phyloP scores from a whole-genome alignment of 345 rosid genomes.

The Brassica cretica region DNA sequence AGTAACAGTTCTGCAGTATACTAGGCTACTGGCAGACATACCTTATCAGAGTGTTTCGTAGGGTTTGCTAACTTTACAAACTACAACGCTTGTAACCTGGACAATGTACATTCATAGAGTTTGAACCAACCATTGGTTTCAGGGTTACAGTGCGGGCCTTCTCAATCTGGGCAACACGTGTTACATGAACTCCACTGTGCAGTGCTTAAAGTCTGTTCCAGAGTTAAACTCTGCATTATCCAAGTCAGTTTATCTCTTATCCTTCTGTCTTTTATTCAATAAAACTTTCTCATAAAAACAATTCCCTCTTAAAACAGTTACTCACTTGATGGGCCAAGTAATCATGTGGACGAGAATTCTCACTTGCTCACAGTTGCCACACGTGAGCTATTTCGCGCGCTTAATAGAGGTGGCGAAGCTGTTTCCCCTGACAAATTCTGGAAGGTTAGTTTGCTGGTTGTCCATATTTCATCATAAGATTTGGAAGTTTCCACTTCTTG shows the following conservation, averaged over 20 bases:
- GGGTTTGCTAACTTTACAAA: constrained; percentile 7
- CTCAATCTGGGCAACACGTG: constrained; percentile 95
- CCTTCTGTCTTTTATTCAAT: neutral
- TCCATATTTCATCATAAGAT: neutral
- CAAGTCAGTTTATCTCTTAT: constrained; percentile 46
- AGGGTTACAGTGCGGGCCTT: constrained; percentile 97
- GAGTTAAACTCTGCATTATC: constrained; percentile 85
- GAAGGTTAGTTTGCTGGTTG: constrained; percentile 56
- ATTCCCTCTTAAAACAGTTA: constrained; percentile 51
- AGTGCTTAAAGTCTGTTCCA: constrained; percentile 97
- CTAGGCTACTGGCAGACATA: neutral
- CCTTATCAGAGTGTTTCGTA: constrained; percentile 1
- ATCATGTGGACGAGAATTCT: constrained; percentile 86
- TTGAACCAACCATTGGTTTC: constrained; percentile 10
- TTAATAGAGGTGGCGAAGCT: constrained; percentile 84
- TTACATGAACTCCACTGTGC: constrained; percentile 97
- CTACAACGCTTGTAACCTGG: neutral
- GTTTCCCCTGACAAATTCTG: constrained; percentile 94
- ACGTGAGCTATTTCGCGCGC: constrained; percentile 77
- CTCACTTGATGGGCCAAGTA: constrained; percentile 60
- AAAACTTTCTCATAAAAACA: neutral
- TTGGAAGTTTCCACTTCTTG: constrained; percentile 14
- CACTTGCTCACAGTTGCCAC: constrained; percentile 94
- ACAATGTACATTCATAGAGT: constrained; percentile 13
- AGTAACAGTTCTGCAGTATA: too few species aligned